Base-by-base conservation (phyloP, 2,329 filamentous ascomycete genomes). In the Zymoseptoria tritici region DNA sequence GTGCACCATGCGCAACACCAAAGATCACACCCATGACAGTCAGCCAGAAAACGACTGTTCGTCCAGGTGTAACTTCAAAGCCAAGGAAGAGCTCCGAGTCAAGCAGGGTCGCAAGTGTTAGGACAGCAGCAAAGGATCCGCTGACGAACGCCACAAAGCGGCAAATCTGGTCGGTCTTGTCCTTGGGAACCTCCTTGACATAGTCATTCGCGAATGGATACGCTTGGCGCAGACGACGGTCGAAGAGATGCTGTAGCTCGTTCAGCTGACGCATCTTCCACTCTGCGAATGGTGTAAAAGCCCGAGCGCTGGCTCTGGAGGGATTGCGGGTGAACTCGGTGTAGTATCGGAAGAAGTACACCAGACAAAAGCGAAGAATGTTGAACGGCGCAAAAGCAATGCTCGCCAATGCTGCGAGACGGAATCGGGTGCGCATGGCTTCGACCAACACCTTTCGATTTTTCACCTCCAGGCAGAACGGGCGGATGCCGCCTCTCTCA, bases 261-360 rank as follows among this genome's bases (percentile, higher is more conserved):
- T 99, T 99, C 81, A 97, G 99, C 73, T 97, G 93, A 54, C 94
- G 87, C 64, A 99, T 97, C 70, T 97, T 97, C 94, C 94, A 99
- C 72, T 96, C 89, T 0, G 94, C 94, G 55, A 96, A 83, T 1
- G 91, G 90, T 0, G 93, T 97, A 72, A 97, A 99, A 65, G 91
- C 87, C 49, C 94, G 86, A 16, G 91, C 88, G n/a, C 90, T 89
- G 46, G 96, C 83, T 63, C 91, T 87, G 0, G 90, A 86, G 0
- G 91, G 93, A 63, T 97, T 96, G 70, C 92, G 95, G 75, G 96
- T 91, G 71, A 96, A 97, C 78, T 99, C 93, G 69, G 94, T 94
- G 74, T 97, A 97, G 72, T 97, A 96, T 31, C 88, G 91, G 71
- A 97, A 91, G 69, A 99, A 90, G 73, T 96, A 96, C 62, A 94